Evolutionary conservation across 345 rosid genomes (phyloP), one percentile per base, ranked within the genome.

Genomic region (Geranium brycei): DNA sequence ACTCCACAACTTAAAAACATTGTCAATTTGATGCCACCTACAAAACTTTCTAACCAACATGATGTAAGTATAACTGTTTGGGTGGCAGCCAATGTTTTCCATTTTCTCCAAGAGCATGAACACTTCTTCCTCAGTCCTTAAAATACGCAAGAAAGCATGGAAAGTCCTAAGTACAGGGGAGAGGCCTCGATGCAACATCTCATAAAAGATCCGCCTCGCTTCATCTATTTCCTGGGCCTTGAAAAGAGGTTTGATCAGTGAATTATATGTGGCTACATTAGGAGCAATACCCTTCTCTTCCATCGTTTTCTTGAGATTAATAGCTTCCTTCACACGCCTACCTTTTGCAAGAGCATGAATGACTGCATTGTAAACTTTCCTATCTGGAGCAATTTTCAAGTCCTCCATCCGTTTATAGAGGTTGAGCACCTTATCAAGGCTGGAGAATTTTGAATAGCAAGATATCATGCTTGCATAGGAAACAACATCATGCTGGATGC

Each of bases 31-130:
- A 30, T 78, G 79, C 96, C 99, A 86, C 66, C 91, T 74, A 71
- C 91, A 87, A 67, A 93, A 86, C 71, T 90, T 93, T 69, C 96
- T 79, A 61, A 90, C 86, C 81, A 93, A 68, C 91, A 86, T 86
- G 69, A 86, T 81, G 65, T 86, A 93, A 0, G 95, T 88, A 66
- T 88, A 97, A 62, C 71, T 79, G 59, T 75, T 72, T 58, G 96
- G 97, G 3, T 71, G 82, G 81, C 95, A 90, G 19, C 87, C 87
- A 75, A 64, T 71, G 61, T 78, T 75, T 64, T 78, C 85, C 97
- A 93, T 90, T 59, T 83, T 86, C 71, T 71, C 82, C 72, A 93
- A 77, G 31, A 90, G 82, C 65, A 80, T 89, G 74, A 87, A 87
- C 28, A 80, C 84, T 73, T 86, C 96, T 57, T 87, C 87, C 62